Base-by-base conservation (phyloP, 2,329 filamentous ascomycete genomes). In the Trichoderma lentiforme region DNA sequence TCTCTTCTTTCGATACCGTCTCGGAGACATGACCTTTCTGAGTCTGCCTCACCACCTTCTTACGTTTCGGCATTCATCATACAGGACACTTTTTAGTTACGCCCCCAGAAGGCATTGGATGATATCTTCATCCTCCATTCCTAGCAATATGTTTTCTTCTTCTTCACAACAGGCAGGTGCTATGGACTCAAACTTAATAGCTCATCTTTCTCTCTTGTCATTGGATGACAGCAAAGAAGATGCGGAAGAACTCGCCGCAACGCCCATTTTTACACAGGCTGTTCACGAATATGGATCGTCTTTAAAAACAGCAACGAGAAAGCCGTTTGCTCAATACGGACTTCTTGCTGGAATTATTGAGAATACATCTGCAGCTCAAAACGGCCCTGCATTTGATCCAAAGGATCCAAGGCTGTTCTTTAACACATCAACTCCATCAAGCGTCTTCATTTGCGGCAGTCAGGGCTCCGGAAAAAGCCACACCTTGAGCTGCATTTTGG, bases 401-500 rank as follows among this genome's bases (percentile, higher is more conserved):
- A 64, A 9, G 56, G 78, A 79, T 28, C 76, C 76, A 0, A 77
- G 84, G 0, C 66, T 86, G 0, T 85, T 83, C 56, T 83, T 84
- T 77, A 87, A 87, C 66, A 80, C 86, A 3, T 75, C 83, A 0
- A 79, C 81, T 0, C 90, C 89, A 0, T 88, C 86, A 0, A 90
- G 88, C 18, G 82, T 84, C 4, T 91, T 91, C 78, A 88, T 91
- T 36, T 91, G 89, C 70, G 89, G 89, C 1, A 88, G 87, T 24
- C 89, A 91, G 73, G 89, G 89, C 1, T 89, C 87, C 0, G 90
- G 90, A 0, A 91, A 91, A 76, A 89, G 87, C 60, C 89, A 91
- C 73, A 89, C 87, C 0, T 80, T 90, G 1, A 86, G 86, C 1
- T 88, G 85, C 63, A 73, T 88, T 1, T 76, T 88, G 0, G 89